phyloP scores from a whole-genome alignment of 2,329 filamentous ascomycete genomes.

The Gaeumannomyces tritici region DNA sequence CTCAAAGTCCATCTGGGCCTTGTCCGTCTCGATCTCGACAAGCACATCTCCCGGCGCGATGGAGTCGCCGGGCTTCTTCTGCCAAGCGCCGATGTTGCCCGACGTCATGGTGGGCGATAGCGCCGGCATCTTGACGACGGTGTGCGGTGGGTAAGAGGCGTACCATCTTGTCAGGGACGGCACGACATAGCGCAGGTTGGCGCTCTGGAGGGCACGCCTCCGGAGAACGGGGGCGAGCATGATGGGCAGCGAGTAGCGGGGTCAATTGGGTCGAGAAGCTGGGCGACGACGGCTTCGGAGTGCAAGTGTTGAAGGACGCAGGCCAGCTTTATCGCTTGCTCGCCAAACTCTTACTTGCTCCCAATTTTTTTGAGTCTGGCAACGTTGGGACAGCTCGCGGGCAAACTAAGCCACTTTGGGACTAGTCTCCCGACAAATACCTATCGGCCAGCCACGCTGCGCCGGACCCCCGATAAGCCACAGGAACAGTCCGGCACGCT shows the following conservation, averaged over 20 bases:
- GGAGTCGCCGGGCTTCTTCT: constrained; percentile 89
- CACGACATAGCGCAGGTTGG: constrained; percentile 39
- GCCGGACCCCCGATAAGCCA: neutral
- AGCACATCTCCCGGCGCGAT: constrained; percentile 89
- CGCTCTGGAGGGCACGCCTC: constrained; percentile 49
- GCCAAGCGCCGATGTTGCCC: constrained; percentile 94
- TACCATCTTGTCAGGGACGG: constrained; percentile 51
- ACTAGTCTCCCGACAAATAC: neutral
- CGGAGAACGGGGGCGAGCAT: constrained; percentile 57
- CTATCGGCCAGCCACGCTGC: neutral
- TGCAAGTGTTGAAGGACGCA: neutral
- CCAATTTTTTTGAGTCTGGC: constrained; percentile 3
- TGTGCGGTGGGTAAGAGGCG: constrained; percentile 89
- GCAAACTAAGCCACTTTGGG: neutral
- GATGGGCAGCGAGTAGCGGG: constrained; percentile 14
- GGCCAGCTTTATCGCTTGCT: neutral
- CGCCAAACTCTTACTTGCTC: constrained; percentile 1
- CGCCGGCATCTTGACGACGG: constrained; percentile 94
- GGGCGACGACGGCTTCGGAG: neutral
- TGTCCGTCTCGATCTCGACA: constrained; percentile 98
- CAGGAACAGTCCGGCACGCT: neutral
- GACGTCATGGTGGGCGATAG: constrained; percentile 96
- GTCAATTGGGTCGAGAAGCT: neutral
- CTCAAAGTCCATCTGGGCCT: constrained; percentile 99
- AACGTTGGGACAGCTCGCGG: constrained; percentile 2